Base-by-base conservation (phyloP, 495 filamentous ascomycete species). In the Parathielavia hyrcaniae region DNA sequence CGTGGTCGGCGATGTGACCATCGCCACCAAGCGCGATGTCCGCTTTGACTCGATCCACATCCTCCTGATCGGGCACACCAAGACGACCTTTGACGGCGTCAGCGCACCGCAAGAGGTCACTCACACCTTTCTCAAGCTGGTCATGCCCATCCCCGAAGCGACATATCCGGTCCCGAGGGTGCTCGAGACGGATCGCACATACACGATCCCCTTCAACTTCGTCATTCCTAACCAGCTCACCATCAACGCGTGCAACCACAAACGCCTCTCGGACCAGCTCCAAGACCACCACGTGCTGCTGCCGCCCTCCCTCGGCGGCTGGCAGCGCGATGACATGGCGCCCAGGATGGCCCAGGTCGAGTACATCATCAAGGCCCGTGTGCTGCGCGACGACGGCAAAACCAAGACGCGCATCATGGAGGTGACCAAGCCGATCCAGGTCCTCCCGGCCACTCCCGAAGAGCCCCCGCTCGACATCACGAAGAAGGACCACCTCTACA, bases 141-240 rank as follows among this genome's bases (percentile, higher is more conserved):
- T 76, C 44, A 92, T 96, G 75, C 93, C 95, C 5, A 82, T 92
- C 14, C 74, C 83, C 38, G 79, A 86, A 12, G 70, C 80, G 3
- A 72, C 76, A 2, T 89, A 91, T 61, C 91, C 91, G 0, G 76
- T 80, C 13, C 83, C 87, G 17, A 75, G 87, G 9, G 73, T 90
- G 20, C 70, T 90, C 13, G 81, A 88, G 68, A 77, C 81, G 3
- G 88, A 83, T 4, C 75, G 73, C 50, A 80, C 74, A 26, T 89
- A 91, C 68, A 83, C 70, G 14, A 84, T 95, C 53, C 88, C 90
- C 2, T 98, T 97, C 73, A 84, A 83, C 58, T 98, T 98, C 65
- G 86, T 89, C 39, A 81, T 97, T 13, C 93, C 95, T 1, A 78
- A 81, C 32, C 82, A 83, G 12, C 77, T 97, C 41, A 79, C 84